phyloP scores from a whole-genome alignment of 2,329 filamentous ascomycete genomes.

The Trichocomaceae sp. region DNA sequence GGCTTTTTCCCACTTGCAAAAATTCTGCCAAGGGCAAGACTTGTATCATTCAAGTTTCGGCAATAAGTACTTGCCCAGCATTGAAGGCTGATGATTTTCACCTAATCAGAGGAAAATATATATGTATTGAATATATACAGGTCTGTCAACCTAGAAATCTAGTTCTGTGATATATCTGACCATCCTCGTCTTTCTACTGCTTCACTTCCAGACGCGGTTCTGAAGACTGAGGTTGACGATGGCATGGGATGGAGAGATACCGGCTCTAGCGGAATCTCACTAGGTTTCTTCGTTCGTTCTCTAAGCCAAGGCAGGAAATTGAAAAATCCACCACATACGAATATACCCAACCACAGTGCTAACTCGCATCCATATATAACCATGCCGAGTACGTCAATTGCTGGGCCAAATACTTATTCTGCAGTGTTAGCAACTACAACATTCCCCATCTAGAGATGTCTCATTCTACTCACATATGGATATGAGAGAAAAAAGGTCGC shows the following conservation, averaged over 20 bases:
- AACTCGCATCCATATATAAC: background rate
- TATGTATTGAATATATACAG: no score
- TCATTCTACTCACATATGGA: slow-evolving; percentile 44
- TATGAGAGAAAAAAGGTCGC: slow-evolving; percentile 60
- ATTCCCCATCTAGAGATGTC: no score
- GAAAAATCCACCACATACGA: slow-evolving; percentile 1
- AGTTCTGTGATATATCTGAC: background rate
- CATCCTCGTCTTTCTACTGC: background rate
- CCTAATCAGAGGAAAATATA: no score
- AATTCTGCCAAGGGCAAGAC: no score
- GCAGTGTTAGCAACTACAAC: no score
- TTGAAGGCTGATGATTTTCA: no score
- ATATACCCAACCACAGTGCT: background rate
- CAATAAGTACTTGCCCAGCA: no score
- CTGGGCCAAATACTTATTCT: background rate
- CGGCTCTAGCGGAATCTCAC: slow-evolving; percentile 7
- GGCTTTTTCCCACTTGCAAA: no score
- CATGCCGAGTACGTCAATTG: slow-evolving; percentile 20
- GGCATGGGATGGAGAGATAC: slow-evolving; percentile 39
- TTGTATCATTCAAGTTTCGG: no score
- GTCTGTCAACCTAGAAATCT: no score
- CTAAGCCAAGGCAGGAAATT: background rate
- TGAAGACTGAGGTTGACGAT: slow-evolving; percentile 57
- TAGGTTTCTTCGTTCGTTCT: background rate
- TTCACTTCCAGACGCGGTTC: slow-evolving; percentile 40